Conservation (phyloP, 2,329 filamentous ascomycete genomes). For the Alternaria solani region DNA sequence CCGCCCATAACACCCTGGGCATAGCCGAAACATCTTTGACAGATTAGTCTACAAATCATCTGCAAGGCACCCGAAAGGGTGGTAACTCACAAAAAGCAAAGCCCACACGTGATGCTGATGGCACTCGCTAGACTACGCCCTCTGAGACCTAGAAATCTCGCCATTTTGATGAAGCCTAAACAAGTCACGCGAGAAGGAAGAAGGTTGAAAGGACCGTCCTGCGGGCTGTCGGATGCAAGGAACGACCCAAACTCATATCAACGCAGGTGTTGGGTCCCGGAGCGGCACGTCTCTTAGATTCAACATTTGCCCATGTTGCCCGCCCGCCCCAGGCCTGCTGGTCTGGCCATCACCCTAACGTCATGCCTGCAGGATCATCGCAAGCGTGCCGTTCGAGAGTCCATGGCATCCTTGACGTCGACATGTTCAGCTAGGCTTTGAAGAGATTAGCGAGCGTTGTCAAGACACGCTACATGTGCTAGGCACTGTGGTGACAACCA, state of each 20-base stretch:
- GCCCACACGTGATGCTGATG: conserved; percentile 36
- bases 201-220: not conserved
- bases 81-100: conserved; percentile 38
- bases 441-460: conserved; percentile 7
- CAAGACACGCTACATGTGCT: conserved; percentile 3
- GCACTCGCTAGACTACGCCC: conserved; percentile 29
- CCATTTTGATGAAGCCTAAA: conserved; percentile 21
- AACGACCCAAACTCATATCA: not conserved
- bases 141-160: conserved; percentile 34
- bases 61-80: not conserved
- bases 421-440: not conserved
- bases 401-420: conserved; percentile 1
- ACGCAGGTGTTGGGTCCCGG: not conserved
- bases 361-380: conserved; percentile 9
- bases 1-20: conserved; percentile 73
- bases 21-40: conserved; percentile 61
- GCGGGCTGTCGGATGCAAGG: not conserved
- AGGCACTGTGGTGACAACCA: not conserved
- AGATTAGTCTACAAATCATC: conserved; percentile 18
- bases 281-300: conserved; percentile 4
- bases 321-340: conserved; percentile 2
- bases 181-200: not conserved
- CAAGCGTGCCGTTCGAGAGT: conserved; percentile 11
- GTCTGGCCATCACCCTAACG: conserved; percentile 12
- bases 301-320: conserved; percentile 8